Conservation (phyloP, 2,329 filamentous ascomycete genomes). For the Fusarium austroafricanum region DNA sequence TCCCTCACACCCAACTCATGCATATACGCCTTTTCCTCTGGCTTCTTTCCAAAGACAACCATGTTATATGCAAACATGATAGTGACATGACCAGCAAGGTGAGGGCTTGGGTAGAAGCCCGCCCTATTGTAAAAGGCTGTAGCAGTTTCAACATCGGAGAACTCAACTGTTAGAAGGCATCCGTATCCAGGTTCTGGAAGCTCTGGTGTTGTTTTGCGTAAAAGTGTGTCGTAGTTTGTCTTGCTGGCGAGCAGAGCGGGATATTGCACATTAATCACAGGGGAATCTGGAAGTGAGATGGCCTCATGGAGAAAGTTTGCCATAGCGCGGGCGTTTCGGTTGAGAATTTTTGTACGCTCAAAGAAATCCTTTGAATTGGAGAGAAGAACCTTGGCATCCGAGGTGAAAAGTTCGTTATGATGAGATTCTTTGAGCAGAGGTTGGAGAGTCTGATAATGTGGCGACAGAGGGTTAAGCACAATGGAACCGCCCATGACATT, state of each 20-base stretch:
- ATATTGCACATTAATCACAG: conserved; percentile 58
- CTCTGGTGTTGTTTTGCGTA: conserved; percentile 55
- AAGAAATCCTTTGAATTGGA: conserved; percentile 60
- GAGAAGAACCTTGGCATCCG: conserved; percentile 60
- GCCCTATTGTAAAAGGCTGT: conserved; percentile 62
- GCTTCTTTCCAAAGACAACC: conserved; percentile 55
- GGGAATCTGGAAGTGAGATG: conserved; percentile 47
- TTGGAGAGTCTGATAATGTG: conserved; percentile 53
- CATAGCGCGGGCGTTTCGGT: conserved; percentile 59
- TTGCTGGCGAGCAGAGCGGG: conserved; percentile 54
- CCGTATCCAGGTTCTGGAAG: conserved; percentile 65
- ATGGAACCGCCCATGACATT: conserved; percentile 66
- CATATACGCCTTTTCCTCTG: conserved; percentile 53
- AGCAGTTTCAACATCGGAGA: conserved; percentile 55
- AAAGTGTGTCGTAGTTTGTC: conserved; percentile 50
- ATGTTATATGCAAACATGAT: conserved; percentile 62
- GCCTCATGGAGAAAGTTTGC: conserved; percentile 52
- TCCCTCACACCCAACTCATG: conserved; percentile 53
- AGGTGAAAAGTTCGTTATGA: conserved; percentile 60
- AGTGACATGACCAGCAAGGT: conserved; percentile 65
- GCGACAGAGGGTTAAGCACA: conserved; percentile 61
- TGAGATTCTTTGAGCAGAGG: conserved; percentile 45
- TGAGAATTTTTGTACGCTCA: conserved; percentile 52
- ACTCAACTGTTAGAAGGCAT: conserved; percentile 65
- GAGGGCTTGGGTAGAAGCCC: conserved; percentile 63